These are phyloP conservation scores for Acanthamoeba healyi DNA, from an alignment of 208 protist species.

Conservation along the genomic window DNA sequence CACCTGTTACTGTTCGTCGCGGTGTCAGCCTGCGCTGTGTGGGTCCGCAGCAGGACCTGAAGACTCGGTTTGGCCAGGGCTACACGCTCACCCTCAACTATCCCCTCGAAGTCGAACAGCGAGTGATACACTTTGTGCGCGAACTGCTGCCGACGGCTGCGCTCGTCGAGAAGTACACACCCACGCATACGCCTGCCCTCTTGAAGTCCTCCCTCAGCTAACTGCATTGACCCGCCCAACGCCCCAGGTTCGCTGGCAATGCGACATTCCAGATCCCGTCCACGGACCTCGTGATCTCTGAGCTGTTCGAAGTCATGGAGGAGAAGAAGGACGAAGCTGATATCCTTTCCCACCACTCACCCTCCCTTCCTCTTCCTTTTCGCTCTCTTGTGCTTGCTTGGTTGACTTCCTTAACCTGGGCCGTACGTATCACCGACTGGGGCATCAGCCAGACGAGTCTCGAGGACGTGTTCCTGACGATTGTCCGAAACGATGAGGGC, in stretches of 20 bases:
- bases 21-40: background rate
- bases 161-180: slow-evolving; percentile 31
- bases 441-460: slow-evolving; percentile 82
- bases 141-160: background rate
- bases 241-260: slow-evolving; percentile 38
- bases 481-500: slow-evolving; percentile 67
- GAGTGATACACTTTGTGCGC: slow-evolving; percentile 5
- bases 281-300: slow-evolving; percentile 68
- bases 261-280: slow-evolving; percentile 58
- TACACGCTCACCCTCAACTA: slow-evolving; percentile 79
- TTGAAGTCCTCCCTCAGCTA: no score
- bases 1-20: background rate
- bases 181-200: background rate
- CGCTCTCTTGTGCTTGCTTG: background rate
- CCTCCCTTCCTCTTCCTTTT: background rate
- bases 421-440: slow-evolving; percentile 79
- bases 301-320: slow-evolving; percentile 74
- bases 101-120: background rate
- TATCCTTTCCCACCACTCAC: slow-evolving; percentile 54
- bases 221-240: no score
- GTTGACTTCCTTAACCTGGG: background rate
- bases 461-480: slow-evolving; percentile 82
- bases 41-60: slow-evolving; percentile 78
- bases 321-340: slow-evolving; percentile 46
- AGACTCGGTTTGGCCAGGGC: slow-evolving; percentile 80